Base-by-base conservation (phyloP, 495 filamentous ascomycete genomes). In the Penicillium antarcticum region DNA sequence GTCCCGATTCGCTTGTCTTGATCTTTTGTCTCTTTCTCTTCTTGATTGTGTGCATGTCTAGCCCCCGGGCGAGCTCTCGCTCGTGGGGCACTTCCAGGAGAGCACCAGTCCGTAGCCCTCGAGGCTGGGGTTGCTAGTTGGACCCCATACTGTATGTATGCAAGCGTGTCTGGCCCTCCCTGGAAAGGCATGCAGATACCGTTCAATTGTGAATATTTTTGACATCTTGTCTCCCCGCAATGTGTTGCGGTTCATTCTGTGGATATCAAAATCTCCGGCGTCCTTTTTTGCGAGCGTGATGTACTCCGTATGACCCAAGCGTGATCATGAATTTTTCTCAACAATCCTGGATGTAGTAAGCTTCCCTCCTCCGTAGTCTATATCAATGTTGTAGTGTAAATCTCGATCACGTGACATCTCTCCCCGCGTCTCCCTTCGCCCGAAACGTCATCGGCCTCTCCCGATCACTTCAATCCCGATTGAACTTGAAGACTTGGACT, bases 141-240 rank as follows among this genome's bases (percentile, higher is more conserved):
- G 16, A 32, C 38, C 23, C 42, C 35, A 42, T 45, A 31, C 41
- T 64, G 56, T 65, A 62, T 65, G 52, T 65, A 65, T 50, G 43
- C 46, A 45, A 41, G 52, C 46, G 58, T 53, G 42, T 47, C 42
- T 50, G 35, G 32, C 39, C 39, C 41, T 17, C 24, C 43, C 19
- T 42, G 51, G 52, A 29, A 48, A 53, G 53, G 49, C 51, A 57
- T 65, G 54, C 43, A 52, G 48, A 53, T 50, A 48, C 48, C 51
- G 55, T 62, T 66, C 65, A 60, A 61, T 58, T 73, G 70, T 73
- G 67, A 66, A 73, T 73, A 73, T 68, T 62, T 53, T 58, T 51
- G 48, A 51, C 51, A 49, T 42, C 51, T 50, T 58, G 40, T 57
- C 47, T 51, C 55, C 62, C 55, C 48, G 56, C 57, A 63, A 58